These are phyloP conservation scores for Colletotrichum eleusines DNA, from an alignment of 2,329 filamentous ascomycete species.

Conservation along the genomic window DNA sequence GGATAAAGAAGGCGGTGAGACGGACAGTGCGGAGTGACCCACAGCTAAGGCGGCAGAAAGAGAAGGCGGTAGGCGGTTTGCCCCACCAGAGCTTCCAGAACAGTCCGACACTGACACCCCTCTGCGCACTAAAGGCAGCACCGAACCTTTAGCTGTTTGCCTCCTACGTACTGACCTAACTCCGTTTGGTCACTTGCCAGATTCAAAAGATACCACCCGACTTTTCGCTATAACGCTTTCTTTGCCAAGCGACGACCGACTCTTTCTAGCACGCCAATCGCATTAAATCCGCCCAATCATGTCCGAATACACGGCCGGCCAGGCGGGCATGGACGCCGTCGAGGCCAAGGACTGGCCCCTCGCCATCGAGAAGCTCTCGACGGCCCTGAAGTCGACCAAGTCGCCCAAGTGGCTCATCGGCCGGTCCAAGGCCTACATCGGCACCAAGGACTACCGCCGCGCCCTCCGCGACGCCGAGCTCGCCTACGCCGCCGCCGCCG, in stretches of 20 bases:
- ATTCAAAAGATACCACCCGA: not conserved
- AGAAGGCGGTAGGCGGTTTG: not conserved
- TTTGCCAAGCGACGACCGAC: not conserved
- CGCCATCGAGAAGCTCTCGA: constrained; percentile 76
- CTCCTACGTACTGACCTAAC: not conserved
- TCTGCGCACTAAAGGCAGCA: not conserved
- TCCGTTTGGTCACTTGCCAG: not conserved
- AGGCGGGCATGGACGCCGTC: constrained; percentile 75
- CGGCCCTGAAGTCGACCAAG: constrained; percentile 72
- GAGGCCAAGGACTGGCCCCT: constrained; percentile 71
- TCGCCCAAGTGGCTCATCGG: constrained; percentile 85
- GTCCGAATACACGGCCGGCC: constrained; percentile 64
- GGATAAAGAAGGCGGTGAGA: not conserved
- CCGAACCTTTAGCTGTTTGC: not conserved
- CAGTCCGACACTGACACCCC: constrained; percentile 42
- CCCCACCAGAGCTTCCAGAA: constrained; percentile 52
- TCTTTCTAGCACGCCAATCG: not conserved
- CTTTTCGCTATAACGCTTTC: not conserved
- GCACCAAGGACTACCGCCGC: constrained; percentile 68
- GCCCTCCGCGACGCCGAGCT: constrained; percentile 79
- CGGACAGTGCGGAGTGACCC: not conserved
- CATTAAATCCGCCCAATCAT: constrained; percentile 52
- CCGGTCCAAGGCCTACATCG: constrained; percentile 82
- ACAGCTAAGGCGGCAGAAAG: constrained; percentile 15
- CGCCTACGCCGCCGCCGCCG: constrained; percentile 70